Evolutionary conservation across 371 early-diverging fungal genomes (phyloP), one percentile per base, ranked within the genome.

Genomic region (Actinomucor elegans): DNA sequence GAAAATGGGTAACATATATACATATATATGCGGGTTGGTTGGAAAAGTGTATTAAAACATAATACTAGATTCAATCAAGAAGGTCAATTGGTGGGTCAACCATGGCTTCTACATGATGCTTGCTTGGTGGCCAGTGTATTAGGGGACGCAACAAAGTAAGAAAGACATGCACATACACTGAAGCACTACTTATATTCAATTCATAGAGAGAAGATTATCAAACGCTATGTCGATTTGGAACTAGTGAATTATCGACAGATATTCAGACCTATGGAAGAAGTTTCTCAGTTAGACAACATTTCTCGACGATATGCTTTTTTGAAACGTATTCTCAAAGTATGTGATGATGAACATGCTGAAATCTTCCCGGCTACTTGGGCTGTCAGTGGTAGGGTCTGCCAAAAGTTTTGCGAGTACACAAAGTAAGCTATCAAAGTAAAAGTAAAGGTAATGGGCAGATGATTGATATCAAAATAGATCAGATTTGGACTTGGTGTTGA

Each of bases 231-330:
- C 41, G 87, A 86, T n/a, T 43, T 81, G 42, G 92, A 94, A 51
- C 66, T 97, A 42, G 78, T 84, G n/a, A 92, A 89, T 34, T 98
- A 98, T 60, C 64, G 86, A 15, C 79, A 77, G 7, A 85, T 95
- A 12, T 95, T 96, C 61, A 75, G 86, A 40, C 75, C 78, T 14
- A 79, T 83, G 44, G 92, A 90, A 37, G 97, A 96, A 61, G 92
- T 86, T 4, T 85, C 94, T 15, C 88, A 90, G 23, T 65, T 98
- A 4, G 94, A 90, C 32, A 86, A 94, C 48, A 82, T 94, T 0
- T 84, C 92, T 1, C 78, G 94, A 18, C 81, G 98, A n/a, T 97
- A 92, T 69, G 90, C 97, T 2, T 96, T 94, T 87, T 67, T 98
- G 33, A 91, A 94, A 57, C 84, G 97, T 29, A 69, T 90, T 10